These are phyloP conservation scores for Saturnispora sekii DNA, from an alignment of 805 yeast species.

Conservation along the genomic window DNA sequence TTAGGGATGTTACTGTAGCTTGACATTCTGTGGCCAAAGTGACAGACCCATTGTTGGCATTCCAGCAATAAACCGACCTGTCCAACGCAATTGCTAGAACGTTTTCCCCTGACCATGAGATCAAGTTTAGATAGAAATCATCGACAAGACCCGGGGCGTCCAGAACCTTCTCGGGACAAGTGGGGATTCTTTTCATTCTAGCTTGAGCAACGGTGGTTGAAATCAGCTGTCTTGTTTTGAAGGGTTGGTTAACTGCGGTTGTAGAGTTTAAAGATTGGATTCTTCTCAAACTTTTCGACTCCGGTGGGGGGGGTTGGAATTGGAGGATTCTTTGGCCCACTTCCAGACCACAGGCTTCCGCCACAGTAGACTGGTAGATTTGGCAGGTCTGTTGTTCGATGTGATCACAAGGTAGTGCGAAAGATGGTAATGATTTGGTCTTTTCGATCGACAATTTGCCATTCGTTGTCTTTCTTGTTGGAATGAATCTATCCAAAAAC, in stretches of 20 bases:
- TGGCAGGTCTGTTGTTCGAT: conserved; percentile 44
- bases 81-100: conserved; percentile 83
- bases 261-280: conserved; percentile 13
- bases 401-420: conserved; percentile 41
- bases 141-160: conserved; percentile 95
- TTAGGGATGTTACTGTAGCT: conserved; percentile 54
- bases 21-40: conserved; percentile 52
- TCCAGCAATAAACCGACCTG: conserved; percentile 81
- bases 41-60: conserved; percentile 75
- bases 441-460: conserved; percentile 35
- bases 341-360: conserved; percentile 88
- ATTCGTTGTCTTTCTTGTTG: conserved; percentile 42
- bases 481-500: conserved; percentile 48
- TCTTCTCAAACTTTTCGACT: conserved; percentile 23
- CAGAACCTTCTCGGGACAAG: conserved; percentile 83
- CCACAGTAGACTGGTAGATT: conserved; percentile 71
- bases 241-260: conserved; percentile 2
- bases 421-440: conserved; percentile 22
- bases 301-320: conserved; percentile 83
- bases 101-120: conserved; percentile 82
- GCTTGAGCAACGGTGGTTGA: conserved; percentile 46
- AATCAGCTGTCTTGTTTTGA: conserved; percentile 19
- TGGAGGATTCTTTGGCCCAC: conserved; percentile 75
- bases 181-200: conserved; percentile 67
- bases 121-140: conserved; percentile 80